Conservation (phyloP, 768 basidiomycete species). For the Hortiboletus campestris region DNA sequence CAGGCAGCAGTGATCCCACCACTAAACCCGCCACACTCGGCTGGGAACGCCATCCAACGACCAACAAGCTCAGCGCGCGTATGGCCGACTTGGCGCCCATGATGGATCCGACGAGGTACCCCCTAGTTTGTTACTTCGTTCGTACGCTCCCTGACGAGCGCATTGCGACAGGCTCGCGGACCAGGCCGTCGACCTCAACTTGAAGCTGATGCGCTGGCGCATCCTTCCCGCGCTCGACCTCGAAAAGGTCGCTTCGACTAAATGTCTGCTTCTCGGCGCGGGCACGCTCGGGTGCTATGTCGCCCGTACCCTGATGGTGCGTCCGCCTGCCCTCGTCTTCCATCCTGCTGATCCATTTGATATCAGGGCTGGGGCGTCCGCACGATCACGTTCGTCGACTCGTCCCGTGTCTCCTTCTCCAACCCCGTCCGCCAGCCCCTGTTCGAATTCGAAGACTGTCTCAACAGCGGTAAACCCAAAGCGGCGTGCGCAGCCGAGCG, state of each 20-base stretch:
- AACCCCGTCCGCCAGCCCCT: slow-evolving; percentile 97
- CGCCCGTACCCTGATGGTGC: slow-evolving; percentile 81
- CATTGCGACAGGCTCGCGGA: slow-evolving; percentile 66
- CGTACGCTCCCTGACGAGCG: background rate
- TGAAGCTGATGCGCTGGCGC: slow-evolving; percentile 98
- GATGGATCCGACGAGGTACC: slow-evolving; percentile 88
- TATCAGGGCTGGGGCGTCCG: slow-evolving; percentile 92
- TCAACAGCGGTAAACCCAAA: slow-evolving; percentile 91
- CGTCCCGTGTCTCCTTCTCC: slow-evolving; percentile 88
- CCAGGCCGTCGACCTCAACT: slow-evolving; percentile 96
- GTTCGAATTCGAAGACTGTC: slow-evolving; percentile 92
- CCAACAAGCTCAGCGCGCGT: slow-evolving; percentile 81
- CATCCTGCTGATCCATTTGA: background rate
- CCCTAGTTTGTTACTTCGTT: background rate
- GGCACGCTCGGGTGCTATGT: slow-evolving; percentile 98
- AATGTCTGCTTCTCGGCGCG: slow-evolving; percentile 86
- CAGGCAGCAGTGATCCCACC: slow-evolving; percentile 15
- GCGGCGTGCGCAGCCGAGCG: slow-evolving; percentile 85
- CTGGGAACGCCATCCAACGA: slow-evolving; percentile 88
- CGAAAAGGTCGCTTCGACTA: slow-evolving; percentile 78
- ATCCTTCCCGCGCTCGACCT: slow-evolving; percentile 87
- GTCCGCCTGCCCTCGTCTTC: background rate
- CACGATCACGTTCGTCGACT: slow-evolving; percentile 91
- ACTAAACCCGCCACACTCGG: slow-evolving; percentile 70
- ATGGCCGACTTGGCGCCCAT: slow-evolving; percentile 90